These are phyloP conservation scores for Camelina hispida DNA, from an alignment of 345 rosid genomes.

Conservation along the genomic window DNA sequence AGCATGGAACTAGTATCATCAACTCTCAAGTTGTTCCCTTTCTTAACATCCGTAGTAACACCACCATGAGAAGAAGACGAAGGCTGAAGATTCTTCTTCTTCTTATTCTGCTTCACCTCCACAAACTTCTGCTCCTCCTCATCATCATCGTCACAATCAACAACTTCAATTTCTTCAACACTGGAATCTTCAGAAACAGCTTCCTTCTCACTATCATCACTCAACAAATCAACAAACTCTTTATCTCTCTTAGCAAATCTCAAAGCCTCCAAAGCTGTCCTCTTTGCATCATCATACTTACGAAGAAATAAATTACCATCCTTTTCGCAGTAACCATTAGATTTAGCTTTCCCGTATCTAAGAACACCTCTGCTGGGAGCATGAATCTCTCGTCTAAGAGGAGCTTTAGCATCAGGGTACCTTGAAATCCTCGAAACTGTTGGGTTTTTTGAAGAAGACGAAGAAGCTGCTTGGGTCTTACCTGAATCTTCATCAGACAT, in stretches of 20 bases:
- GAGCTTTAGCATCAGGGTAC: constrained; percentile 67
- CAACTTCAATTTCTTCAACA: constrained; percentile 51
- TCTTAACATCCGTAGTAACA: constrained; percentile 51
- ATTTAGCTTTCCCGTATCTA: constrained; percentile 53
- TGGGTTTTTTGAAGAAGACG: constrained; percentile 50
- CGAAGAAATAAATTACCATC: constrained; percentile 45
- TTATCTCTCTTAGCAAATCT: constrained; percentile 47
- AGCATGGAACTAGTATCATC: constrained; percentile 55
- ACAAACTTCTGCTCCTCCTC: constrained; percentile 31
- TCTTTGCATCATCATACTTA: constrained; percentile 49
- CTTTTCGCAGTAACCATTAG: constrained; percentile 33
- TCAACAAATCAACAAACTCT: constrained; percentile 56
- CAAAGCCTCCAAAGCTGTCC: constrained; percentile 50
- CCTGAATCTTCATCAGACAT: constrained; percentile 45
- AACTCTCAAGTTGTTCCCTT: constrained; percentile 45
- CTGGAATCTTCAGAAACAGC: constrained; percentile 60
- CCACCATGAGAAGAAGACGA: constrained; percentile 50
- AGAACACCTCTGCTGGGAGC: constrained; percentile 75
- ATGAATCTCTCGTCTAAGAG: constrained; percentile 64
- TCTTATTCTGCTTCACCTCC: constrained; percentile 50
- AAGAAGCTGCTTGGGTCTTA: constrained; percentile 17
- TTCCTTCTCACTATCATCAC: constrained; percentile 48
- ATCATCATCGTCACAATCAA: constrained; percentile 45
- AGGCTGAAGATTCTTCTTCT: no score
- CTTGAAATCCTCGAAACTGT: constrained; percentile 61